Evolutionary conservation across 345 rosid genomes (phyloP), one percentile per base, ranked within the genome.

Genomic region (Isatis tinctoria): DNA sequence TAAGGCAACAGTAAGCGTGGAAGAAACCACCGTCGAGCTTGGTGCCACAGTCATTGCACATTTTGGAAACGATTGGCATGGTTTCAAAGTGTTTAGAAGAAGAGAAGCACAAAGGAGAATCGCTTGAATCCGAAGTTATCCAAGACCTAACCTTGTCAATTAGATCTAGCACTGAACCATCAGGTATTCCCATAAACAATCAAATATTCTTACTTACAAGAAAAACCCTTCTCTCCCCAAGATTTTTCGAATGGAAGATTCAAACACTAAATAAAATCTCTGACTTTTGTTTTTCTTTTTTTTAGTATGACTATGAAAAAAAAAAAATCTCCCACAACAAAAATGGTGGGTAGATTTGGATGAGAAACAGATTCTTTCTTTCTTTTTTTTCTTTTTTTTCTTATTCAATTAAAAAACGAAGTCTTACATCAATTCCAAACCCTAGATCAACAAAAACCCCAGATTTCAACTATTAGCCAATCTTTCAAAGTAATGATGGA

Each of bases 111-210:
- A 76, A 76, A 66, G 81, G 65, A 85, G 81, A 70, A 85, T 86
- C 90, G 18, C 88, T 89, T 68, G 79, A 79, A 64, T 82, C 86
- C 78, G 71, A 79, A 68, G 97, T 83, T 76, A 92, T 77, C 95
- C 88, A 91, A 85, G 87, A 83, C 91, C 86, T 78, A 76, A 87
- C 82, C 77, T 88, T 90, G 5, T 74, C 80, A 77, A 88, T 69
- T 70, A 90, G 94, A 87, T 95, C 90, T 85, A 72, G 72, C 76
- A 85, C 75, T 67, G 86, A 86, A 77, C 74, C 83, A 88, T 85
- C 92, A 65, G 87, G 87, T 84, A 86, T 72, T 85, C 94, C 93
- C 94, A 86, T 90, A 87, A 74, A 67, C 69, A 79, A 79, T 39
- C 75, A 74, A 70, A 68, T 52, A 75, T 62, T 61, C 24, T 33